Evolutionary conservation across 2,329 filamentous ascomycete species (phyloP), one percentile per base, ranked within the genome.

Genomic region (Diplodia corticola): DNA sequence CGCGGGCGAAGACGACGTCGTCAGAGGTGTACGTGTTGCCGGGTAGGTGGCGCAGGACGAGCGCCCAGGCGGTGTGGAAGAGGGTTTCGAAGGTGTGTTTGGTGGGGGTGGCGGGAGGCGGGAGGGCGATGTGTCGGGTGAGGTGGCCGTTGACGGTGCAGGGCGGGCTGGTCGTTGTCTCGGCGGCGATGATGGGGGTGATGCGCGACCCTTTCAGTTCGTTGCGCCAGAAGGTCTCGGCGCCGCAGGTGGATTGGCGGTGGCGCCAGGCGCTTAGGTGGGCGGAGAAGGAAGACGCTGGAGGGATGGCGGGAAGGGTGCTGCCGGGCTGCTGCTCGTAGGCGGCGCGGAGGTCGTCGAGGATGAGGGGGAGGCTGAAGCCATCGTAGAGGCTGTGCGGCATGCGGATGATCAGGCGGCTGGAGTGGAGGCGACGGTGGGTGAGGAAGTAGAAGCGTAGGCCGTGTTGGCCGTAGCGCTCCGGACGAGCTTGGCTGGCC

Each of bases 311-410:
- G 0, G 72, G 63, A 3, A 79, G 65, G 0, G 28, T 28, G 6
- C 28, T 28, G 6, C 68, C 48, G 5, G n/a, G n/a, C n/a, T 68
- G 67, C 6, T 78, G 80, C 49, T 80, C 73, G 57, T 84, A 88
- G 5, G 88, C 78, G 0, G 81, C 80, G 4, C 84, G 85, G 37
- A 90, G 83, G 71, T 89, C 86, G 17, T 81, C 81, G 66, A 90
- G 83, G 20, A 90, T 81, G 20, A 82, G 78, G 0, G 87, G 85
- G 10, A 90, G 81, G 69, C 85, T 90, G 24, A 90, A 87, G 69
- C 88, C 88, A 69, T 91, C 88, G 72, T 90, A 90, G 70, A 90
- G 88, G 0, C 88, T 85, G 74, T 91, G 88, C 0, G 88, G 90
- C 64, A 90, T 83, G 65, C 88, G 84, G 72, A 89, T 83, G 67